Evolutionary conservation across 768 basidiomycete genomes (phyloP).

Genomic region (Mycena rosella): DNA sequence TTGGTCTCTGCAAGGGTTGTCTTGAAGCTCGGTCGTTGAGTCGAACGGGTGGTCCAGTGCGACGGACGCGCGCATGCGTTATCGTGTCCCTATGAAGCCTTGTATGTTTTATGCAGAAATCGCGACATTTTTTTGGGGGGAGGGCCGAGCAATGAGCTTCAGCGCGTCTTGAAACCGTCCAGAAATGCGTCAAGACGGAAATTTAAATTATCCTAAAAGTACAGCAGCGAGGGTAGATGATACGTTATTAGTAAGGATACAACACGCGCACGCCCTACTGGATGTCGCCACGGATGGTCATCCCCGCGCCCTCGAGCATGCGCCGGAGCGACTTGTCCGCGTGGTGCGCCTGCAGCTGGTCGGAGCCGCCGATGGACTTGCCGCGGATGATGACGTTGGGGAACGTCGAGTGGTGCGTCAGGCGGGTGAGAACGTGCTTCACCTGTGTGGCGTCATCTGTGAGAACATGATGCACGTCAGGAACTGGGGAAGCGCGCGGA

Average conservation of each 20-base stretch:
- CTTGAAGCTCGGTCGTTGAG: too few species aligned
- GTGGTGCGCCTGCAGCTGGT: constrained; percentile 68
- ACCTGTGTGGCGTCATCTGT: constrained; percentile 73
- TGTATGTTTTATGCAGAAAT: too few species aligned
- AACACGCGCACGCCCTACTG: constrained; percentile 17
- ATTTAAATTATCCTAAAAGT: constrained; percentile 16
- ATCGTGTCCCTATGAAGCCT: too few species aligned
- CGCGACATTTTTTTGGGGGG: too few species aligned
- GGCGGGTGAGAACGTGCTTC: constrained; percentile 73
- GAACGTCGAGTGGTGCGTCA: constrained; percentile 78
- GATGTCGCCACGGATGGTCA: constrained; percentile 47
- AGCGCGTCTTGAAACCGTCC: too few species aligned
- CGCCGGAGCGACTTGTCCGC: constrained; percentile 56
- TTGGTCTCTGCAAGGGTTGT: too few species aligned
- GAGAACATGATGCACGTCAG: constrained; percentile 3
- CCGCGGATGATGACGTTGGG: constrained; percentile 81
- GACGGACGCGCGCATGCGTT: too few species aligned
- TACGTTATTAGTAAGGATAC: constrained; percentile 32
- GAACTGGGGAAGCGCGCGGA: not conserved
- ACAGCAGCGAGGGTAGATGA: constrained; percentile 15
- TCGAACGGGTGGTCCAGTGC: too few species aligned
- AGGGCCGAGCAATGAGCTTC: too few species aligned
- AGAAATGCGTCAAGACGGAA: too few species aligned
- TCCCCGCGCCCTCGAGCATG: constrained; percentile 63
- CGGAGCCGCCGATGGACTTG: constrained; percentile 74